Percentiles rank a stretch among this genome's conserved stretches.
Evolutionary conservation across 2,329 filamentous ascomycete species (phyloP).

Genomic region (Geoglossum cookeanum): DNA sequence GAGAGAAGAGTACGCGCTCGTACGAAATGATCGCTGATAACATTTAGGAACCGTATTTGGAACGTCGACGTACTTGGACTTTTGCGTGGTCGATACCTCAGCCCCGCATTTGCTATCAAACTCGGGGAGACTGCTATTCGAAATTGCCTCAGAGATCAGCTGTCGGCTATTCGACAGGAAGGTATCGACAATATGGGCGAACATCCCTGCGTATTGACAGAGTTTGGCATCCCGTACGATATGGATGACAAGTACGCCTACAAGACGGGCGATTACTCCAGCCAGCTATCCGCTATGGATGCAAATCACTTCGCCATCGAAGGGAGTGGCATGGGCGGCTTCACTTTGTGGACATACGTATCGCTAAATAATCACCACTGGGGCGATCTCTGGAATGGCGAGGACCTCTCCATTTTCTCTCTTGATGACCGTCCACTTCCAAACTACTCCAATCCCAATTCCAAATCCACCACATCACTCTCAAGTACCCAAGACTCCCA

Average conservation of each 20-base stretch:
- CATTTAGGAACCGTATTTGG: constrained; percentile 61
- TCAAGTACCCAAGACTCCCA: constrained; percentile 14
- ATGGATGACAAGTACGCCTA: constrained; percentile 97
- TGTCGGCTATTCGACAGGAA: constrained; percentile 66
- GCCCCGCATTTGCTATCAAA: constrained; percentile 80
- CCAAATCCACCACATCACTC: constrained; percentile 31
- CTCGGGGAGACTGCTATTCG: constrained; percentile 85
- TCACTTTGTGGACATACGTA: constrained; percentile 77
- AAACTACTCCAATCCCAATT: constrained; percentile 17
- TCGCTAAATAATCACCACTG: constrained; percentile 67
- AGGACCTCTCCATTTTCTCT: constrained; percentile 83
- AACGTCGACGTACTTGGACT: constrained; percentile 93
- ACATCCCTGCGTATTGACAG: constrained; percentile 76
- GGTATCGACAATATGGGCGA: constrained; percentile 75
- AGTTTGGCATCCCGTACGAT: constrained; percentile 95
- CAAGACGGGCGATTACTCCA: constrained; percentile 85
- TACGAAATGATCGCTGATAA: not conserved
- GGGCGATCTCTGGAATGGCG: constrained; percentile 94
- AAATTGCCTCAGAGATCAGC: constrained; percentile 79
- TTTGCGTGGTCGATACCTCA: constrained; percentile 69
- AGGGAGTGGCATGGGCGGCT: constrained; percentile 64
- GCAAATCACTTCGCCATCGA: constrained; percentile 91
- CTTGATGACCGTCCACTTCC: constrained; percentile 53
- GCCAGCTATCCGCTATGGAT: constrained; percentile 80
- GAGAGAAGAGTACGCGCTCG: constrained; percentile 2